Percentiles rank a stretch among this genome's conserved stretches.
Conservation (phyloP, 192 early-diverging fungal genomes). For the Gryganskiella cystojenkinii region DNA sequence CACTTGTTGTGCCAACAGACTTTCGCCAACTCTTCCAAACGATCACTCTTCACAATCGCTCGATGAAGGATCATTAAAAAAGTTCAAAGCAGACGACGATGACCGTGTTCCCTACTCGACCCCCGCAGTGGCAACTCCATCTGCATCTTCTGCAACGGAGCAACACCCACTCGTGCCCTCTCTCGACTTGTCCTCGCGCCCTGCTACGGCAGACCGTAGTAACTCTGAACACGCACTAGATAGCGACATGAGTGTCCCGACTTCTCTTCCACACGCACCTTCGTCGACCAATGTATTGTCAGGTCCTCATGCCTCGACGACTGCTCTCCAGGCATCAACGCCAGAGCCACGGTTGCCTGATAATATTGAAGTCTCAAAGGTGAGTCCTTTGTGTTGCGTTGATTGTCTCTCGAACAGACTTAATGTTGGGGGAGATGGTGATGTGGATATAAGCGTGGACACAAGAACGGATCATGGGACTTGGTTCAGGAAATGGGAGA, state of each 20-base stretch:
- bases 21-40: slow-evolving; percentile 4
- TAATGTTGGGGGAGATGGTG: slow-evolving; percentile 2
- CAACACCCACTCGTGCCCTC: slow-evolving; percentile 46
- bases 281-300: slow-evolving; percentile 40
- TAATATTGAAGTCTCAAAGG: slow-evolving; percentile 51
- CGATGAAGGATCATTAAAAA: slow-evolving; percentile 44
- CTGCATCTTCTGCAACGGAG: slow-evolving; percentile 16
- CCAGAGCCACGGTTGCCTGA: slow-evolving; percentile 44
- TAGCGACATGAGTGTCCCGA: slow-evolving; percentile 49
- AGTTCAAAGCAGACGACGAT: slow-evolving; percentile 47
- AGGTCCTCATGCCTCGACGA: slow-evolving; percentile 31
- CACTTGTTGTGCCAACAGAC: slow-evolving; percentile 14
- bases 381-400: slow-evolving; percentile 35
- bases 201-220: slow-evolving; percentile 23
- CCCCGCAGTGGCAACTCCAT: slow-evolving; percentile 8
- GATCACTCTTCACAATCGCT: slow-evolving; percentile 9
- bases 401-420: slow-evolving; percentile 3
- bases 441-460: neutral
- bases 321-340: slow-evolving; percentile 19
- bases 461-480: no score
- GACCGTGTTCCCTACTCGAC: slow-evolving; percentile 36
- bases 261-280: slow-evolving; percentile 28
- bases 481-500: slow-evolving; percentile 18
- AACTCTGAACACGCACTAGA: slow-evolving; percentile 41
- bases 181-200: slow-evolving; percentile 38